Evolutionary conservation across 257 asterid genomes (phyloP).

Genomic region (Solanum piurae): DNA sequence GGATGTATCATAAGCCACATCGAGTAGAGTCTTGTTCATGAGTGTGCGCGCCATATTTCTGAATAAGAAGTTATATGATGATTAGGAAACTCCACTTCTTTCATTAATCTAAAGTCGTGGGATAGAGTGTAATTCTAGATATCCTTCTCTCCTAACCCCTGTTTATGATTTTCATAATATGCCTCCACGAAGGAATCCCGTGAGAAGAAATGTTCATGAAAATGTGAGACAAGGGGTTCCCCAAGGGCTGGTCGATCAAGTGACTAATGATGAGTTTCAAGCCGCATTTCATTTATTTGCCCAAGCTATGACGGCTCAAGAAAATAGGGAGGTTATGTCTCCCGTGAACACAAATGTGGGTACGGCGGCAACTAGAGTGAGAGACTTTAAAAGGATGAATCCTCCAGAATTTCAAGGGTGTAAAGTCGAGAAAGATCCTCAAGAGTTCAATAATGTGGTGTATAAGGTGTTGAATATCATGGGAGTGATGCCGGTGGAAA

Average conservation of each 20-base stretch:
- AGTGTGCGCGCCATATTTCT: neutral
- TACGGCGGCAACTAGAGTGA: neutral
- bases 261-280: neutral
- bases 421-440: neutral
- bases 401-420: neutral
- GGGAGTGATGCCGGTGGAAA: neutral
- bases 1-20: neutral
- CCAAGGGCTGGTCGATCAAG: neutral
- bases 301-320: neutral
- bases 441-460: neutral
- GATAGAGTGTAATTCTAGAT: neutral
- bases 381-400: neutral
- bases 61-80: neutral
- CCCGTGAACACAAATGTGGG: neutral
- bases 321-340: neutral
- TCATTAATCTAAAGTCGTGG: neutral
- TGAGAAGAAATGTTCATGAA: neutral
- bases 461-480: neutral
- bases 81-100: neutral
- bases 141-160: neutral
- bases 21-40: neutral
- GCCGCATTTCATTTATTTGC: too few species aligned
- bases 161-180: too few species aligned
- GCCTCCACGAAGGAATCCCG: neutral
- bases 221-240: neutral